A percentile compares a stretch with the other conserved stretches of the same genome.
Evolutionary conservation across 306 rosid genomes (phyloP).

Genomic region (Vigna unguiculata): DNA sequence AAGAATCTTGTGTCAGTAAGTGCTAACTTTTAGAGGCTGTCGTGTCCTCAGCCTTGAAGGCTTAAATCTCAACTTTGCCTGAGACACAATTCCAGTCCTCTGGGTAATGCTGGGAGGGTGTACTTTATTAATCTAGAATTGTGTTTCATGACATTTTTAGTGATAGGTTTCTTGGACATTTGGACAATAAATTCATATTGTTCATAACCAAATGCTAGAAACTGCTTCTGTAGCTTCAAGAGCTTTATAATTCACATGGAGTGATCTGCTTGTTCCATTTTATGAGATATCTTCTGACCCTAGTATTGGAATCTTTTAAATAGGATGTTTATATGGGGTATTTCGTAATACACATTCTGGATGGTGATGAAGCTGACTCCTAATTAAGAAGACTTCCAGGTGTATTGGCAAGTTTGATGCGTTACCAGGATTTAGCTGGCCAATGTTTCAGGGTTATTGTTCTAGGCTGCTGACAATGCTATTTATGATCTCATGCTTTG

Average conservation of each 20-base stretch:
- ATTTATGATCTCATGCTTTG: constrained; percentile 50
- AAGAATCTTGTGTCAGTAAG: constrained; percentile 17
- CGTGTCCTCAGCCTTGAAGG: constrained; percentile 29
- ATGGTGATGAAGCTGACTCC: constrained; percentile 76
- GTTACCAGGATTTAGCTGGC: constrained; percentile 58
- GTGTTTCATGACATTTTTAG: constrained; percentile 36
- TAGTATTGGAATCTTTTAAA: constrained; percentile 67
- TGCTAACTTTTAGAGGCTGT: constrained; percentile 24
- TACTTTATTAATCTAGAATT: constrained; percentile 19
- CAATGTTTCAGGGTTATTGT: constrained; percentile 55
- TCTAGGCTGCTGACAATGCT: constrained; percentile 55
- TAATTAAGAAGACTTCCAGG: constrained; percentile 65
- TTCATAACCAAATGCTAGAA: constrained; percentile 49
- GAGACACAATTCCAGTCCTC: constrained; percentile 11
- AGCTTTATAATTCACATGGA: constrained; percentile 58
- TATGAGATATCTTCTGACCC: constrained; percentile 63
- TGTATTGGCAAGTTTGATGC: constrained; percentile 71
- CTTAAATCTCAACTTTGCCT: constrained; percentile 30
- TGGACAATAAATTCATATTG: constrained; percentile 43
- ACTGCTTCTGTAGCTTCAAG: constrained; percentile 54
- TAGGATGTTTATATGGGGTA: constrained; percentile 72
- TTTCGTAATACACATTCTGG: constrained; percentile 64
- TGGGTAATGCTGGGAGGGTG: constrained; percentile 22
- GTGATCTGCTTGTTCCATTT: constrained; percentile 60
- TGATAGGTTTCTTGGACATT: constrained; percentile 43